Evolutionary conservation across 768 basidiomycete species (phyloP).

Genomic region (Tricholoma terreum): DNA sequence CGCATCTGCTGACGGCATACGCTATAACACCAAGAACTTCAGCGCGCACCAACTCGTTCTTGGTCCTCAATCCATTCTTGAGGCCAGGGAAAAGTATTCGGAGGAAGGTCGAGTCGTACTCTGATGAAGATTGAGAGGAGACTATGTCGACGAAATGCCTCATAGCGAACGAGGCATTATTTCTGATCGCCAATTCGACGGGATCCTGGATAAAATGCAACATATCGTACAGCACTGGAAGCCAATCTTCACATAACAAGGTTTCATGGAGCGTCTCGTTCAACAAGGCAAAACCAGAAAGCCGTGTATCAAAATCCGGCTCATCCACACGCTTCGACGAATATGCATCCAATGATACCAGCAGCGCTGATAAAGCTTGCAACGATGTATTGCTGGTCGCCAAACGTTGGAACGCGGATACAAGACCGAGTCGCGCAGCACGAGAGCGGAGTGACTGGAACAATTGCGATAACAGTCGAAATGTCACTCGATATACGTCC

Average conservation of each 20-base stretch:
- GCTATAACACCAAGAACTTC: slow-evolving; percentile 81
- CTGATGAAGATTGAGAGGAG: slow-evolving; percentile 36
- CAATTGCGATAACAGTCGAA: slow-evolving; percentile 66
- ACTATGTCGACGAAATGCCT: slow-evolving; percentile 73
- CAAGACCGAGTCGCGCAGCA: slow-evolving; percentile 64
- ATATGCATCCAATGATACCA: slow-evolving; percentile 80
- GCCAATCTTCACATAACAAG: slow-evolving; percentile 64
- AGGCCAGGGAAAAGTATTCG: slow-evolving; percentile 72
- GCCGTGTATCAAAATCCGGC: slow-evolving; percentile 86
- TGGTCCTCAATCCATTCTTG: slow-evolving; percentile 75
- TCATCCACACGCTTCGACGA: slow-evolving; percentile 82
- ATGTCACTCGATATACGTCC: slow-evolving; percentile 48
- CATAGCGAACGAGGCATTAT: slow-evolving; percentile 72
- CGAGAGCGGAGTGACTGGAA: slow-evolving; percentile 77
- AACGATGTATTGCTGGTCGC: slow-evolving; percentile 47
- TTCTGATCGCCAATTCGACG: slow-evolving; percentile 82
- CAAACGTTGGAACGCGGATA: slow-evolving; percentile 57
- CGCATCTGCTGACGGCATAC: slow-evolving; percentile 65
- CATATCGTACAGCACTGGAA: slow-evolving; percentile 79
- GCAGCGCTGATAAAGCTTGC: slow-evolving; percentile 45
- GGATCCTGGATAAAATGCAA: slow-evolving; percentile 87
- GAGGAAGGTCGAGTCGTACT: slow-evolving; percentile 55
- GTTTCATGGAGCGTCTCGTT: slow-evolving; percentile 62
- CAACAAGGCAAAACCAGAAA: slow-evolving; percentile 68
- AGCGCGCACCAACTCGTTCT: slow-evolving; percentile 80